A percentile compares a stretch with the other conserved stretches of the same genome.
Evolutionary conservation across 2,329 filamentous ascomycete species (phyloP).

Genomic region (Colletotrichum scovillei): DNA sequence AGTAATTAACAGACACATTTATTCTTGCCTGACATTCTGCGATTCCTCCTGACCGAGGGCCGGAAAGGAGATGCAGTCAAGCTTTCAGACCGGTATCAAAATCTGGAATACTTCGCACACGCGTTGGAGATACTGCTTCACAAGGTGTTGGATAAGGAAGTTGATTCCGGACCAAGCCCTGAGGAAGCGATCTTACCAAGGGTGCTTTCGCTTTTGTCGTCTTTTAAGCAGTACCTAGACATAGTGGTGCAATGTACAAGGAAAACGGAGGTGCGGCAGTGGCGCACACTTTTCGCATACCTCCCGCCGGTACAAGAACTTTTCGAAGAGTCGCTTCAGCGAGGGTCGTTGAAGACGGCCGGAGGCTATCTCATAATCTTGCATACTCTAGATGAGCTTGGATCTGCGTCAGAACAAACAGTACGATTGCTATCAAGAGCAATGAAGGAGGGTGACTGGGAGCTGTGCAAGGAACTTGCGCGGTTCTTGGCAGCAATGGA

Average conservation of each 20-base stretch:
- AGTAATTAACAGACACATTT: conserved; percentile 77
- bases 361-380: conserved; percentile 96
- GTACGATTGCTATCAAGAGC: conserved; percentile 85
- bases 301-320: conserved; percentile 90
- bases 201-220: conserved; percentile 73
- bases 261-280: conserved; percentile 95
- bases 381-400: conserved; percentile 81
- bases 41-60: conserved; percentile 79
- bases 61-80: conserved; percentile 84
- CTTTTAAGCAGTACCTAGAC: conserved; percentile 88
- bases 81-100: conserved; percentile 85
- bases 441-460: conserved; percentile 90
- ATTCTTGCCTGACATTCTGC: conserved; percentile 89
- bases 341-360: conserved; percentile 91
- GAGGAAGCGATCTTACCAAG: conserved; percentile 74
- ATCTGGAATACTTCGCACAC: conserved; percentile 92
- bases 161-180: conserved; percentile 75
- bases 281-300: conserved; percentile 93
- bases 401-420: conserved; percentile 78
- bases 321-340: conserved; percentile 90
- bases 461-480: conserved; percentile 93
- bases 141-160: conserved; percentile 93
- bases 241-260: conserved; percentile 97
- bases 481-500: conserved; percentile 96
- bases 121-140: conserved; percentile 93